Evolutionary conservation across 805 yeast genomes (phyloP).

Genomic region (Candida pseudofarinosa): DNA sequence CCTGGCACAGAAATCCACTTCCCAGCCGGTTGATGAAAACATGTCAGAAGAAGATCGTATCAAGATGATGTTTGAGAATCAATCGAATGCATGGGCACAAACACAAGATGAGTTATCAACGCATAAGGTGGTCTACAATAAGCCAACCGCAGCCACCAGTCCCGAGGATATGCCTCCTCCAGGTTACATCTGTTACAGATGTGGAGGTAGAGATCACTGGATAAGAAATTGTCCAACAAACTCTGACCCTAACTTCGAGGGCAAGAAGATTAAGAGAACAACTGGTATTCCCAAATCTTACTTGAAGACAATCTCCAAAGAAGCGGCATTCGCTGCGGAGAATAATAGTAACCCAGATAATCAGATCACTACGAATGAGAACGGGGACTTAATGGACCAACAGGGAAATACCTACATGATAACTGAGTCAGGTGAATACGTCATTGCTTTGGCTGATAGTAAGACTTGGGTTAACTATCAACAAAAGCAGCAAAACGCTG

Average conservation of each 20-base stretch:
- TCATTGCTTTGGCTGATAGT: slow-evolving; percentile 90
- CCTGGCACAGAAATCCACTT: slow-evolving; percentile 11
- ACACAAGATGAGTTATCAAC: slow-evolving; percentile 88
- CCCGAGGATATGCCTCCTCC: slow-evolving; percentile 86
- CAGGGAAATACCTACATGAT: slow-evolving; percentile 66
- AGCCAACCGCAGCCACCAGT: slow-evolving; percentile 31
- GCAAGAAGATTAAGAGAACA: slow-evolving; percentile 82
- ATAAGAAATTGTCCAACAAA: slow-evolving; percentile 94
- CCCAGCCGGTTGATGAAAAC: slow-evolving; percentile 34
- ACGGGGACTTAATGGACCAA: slow-evolving; percentile 42
- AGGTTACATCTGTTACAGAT: slow-evolving; percentile 91
- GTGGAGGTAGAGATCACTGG: slow-evolving; percentile 93
- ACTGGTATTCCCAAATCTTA: slow-evolving; percentile 97
- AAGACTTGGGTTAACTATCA: slow-evolving; percentile 88
- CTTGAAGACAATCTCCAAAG: slow-evolving; percentile 80
- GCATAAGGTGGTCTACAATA: slow-evolving; percentile 70
- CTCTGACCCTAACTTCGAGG: slow-evolving; percentile 90
- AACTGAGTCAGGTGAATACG: slow-evolving; percentile 93
- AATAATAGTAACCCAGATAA: slow-evolving; percentile 23
- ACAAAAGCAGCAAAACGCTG: slow-evolving; percentile 54
- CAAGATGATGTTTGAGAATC: slow-evolving; percentile 86
- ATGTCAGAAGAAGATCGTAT: slow-evolving; percentile 83
- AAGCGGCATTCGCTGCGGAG: slow-evolving; percentile 54
- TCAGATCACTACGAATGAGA: slow-evolving; percentile 33
- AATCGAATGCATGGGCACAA: slow-evolving; percentile 91